These are phyloP conservation scores for Triticum dicoccoides DNA, from an alignment of 176 grass and related monocot species.

Conservation along the genomic window DNA sequence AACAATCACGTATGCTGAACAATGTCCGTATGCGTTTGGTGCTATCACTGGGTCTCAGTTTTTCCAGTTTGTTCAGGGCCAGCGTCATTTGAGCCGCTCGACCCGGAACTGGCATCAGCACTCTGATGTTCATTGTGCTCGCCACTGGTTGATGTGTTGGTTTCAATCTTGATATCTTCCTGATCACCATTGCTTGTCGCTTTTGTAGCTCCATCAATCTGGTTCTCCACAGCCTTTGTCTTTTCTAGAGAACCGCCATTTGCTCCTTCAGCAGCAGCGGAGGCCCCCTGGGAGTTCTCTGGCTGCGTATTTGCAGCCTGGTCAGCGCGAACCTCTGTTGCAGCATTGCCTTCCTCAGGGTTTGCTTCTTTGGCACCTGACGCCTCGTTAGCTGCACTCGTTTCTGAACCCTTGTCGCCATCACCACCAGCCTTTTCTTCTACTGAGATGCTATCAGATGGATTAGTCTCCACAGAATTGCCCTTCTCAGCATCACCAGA, in stretches of 20 bases:
- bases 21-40: slow-evolving; percentile 13
- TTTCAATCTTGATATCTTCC: slow-evolving; percentile 32
- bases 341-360: slow-evolving; percentile 21
- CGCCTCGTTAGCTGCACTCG: neutral
- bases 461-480: slow-evolving; percentile 16
- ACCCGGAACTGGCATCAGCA: slow-evolving; percentile 6
- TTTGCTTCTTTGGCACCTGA: slow-evolving; percentile 9
- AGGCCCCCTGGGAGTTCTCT: slow-evolving; percentile 24
- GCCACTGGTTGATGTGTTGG: slow-evolving; percentile 12
- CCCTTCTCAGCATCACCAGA: slow-evolving; percentile 29
- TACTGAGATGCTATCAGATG: neutral
- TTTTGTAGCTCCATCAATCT: slow-evolving; percentile 28
- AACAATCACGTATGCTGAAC: slow-evolving; percentile 30
- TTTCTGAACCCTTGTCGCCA: slow-evolving; percentile 28
- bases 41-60: slow-evolving; percentile 34
- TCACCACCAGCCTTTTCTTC: slow-evolving; percentile 30
- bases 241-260: slow-evolving; percentile 42
- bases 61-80: slow-evolving; percentile 38
- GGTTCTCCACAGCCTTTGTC: slow-evolving; percentile 13
- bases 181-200: slow-evolving; percentile 28
- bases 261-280: slow-evolving; percentile 20
- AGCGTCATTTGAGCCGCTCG: slow-evolving; percentile 10
- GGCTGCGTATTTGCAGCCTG: slow-evolving; percentile 16
- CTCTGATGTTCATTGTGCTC: slow-evolving; percentile 26
- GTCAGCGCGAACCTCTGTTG: slow-evolving; percentile 8